Base-by-base conservation (phyloP, 73 alveolate genomes). In the Symbiodinium pilosum region DNA sequence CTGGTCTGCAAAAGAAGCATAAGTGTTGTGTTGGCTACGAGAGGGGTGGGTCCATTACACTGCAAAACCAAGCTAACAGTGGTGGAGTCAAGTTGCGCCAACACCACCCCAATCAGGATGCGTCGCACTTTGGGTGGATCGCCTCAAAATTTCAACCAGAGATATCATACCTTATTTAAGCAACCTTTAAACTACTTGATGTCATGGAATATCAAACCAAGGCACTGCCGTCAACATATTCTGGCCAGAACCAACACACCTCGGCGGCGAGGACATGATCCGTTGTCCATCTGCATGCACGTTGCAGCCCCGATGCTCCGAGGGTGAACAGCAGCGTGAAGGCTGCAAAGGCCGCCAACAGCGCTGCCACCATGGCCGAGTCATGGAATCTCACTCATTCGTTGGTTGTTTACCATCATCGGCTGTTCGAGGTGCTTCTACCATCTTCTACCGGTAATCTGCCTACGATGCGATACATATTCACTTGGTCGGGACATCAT, bases 241-340 rank as follows among this genome's bases (percentile, higher is more conserved):
- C 85, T 18, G 94, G 94, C 94, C 94, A 87, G 16, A 68, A 39
- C 94, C 94, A 87, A 43, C 94, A 87, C 12, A 73, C 85, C 85
- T 73, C 2, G 32, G 77, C 36, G 0, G 32, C 0, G 77, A 12
- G 16, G 77, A 26, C 7, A 32, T 64, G 38, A 3, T 24, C 77
- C 14, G 6, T 47, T 6, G 36, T 0, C 77, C 77, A 5, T 3
- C 34, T 26, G 40, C 32, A 3, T 21, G 41, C 77, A 20, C 32
- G 14, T 26, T 32, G 30, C 77, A 21, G 77, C 32, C 77, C 11
- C 28, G 77, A 32, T 32, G 32, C 77, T 64, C 77, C 77, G 38
- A 64, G 77, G 77, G 77, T 64, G 14, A 64, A 64, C 20, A 64
- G 77, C 21, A 64, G 77, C 77, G 77, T 36, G 36, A 64, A 64